Base-by-base conservation (phyloP, 768 basidiomycete species). In the Boletus edulis region DNA sequence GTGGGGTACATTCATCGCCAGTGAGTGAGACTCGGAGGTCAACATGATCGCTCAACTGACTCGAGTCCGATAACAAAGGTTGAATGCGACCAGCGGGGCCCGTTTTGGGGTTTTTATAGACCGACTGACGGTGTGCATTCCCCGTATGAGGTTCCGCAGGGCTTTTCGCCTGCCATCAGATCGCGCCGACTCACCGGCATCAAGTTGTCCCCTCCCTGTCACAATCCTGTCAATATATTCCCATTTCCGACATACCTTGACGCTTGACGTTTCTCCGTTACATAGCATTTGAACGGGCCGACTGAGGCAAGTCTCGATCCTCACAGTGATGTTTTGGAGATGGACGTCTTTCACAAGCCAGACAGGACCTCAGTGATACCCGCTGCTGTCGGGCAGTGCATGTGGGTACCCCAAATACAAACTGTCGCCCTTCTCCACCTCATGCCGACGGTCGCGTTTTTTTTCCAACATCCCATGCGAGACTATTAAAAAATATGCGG, bases 81-180 rank as follows among this genome's bases (percentile, higher is more conserved):
- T 14, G 27, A 38, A 52, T 34, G 14, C 39, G 20, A 34, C 29
- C 41, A 35, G 9, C 22, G 41, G 52, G 22, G 5, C 15, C 14
- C 38, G 12, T 35, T 35, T 35, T 0, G 17, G 17, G 45, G 31
- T 45, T 58, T 62, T 58, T 51, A 53, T 51, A 37, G 34, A 22
- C 38, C 27, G 40, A 18, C n/a, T 22, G 42, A 37, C 35, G 20
- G 35, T 39, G 38, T 34, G 14, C 7, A 22, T 22, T 29, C 41
- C 50, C 49, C 50, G 34, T 51, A 20, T 35, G 32, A 45, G n/a
- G 40, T 39, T 53, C 51, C 60, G 39, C 60, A 58, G 55, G 52
- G 41, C 18, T 7, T 22, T 42, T 50, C n/a, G 29, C 40, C 11
- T 38, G 17, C 17, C 46, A 43, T 44, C 43, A 34, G 29, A 52